Evolutionary conservation across 2,329 filamentous ascomycete genomes (phyloP), one percentile per base, ranked within the genome.

Genomic region (Alternaria sp.): DNA sequence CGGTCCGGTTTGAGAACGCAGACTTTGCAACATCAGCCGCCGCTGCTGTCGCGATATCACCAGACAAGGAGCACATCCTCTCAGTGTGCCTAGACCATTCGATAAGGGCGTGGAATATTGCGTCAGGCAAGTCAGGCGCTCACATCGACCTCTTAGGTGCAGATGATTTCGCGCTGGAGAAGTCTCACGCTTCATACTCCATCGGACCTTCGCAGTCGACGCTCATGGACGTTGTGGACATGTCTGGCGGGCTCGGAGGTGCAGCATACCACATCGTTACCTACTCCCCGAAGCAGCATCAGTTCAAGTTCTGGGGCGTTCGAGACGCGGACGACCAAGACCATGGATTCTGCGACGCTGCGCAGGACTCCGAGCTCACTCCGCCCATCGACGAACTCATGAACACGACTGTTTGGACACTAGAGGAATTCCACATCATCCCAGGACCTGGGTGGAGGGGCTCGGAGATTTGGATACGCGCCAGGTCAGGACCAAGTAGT

Each of bases 301-400:
- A 94, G 73, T 98, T 99, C 83, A 98, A 97, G 76, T 93, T 99
- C 73, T 99, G 93, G 92, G 86, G 86, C 52, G 85, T 90, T 17
- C 86, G 88, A 65, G 86, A 88, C 52, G 85, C 85, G 67, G 83
- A 90, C 68, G 63, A 80, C 67, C 65, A 79, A 64, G 82, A 80
- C 2, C 75, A 92, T 21, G 83, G 88, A 8, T 82, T 96, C 13
- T 85, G 87, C 62, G 92, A 96, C 67, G 80, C 92, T 23, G 93
- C 91, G 66, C 85, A 90, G 0, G 82, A 84, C 10, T 72, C 80
- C 7, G 81, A 84, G 11, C 81, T 95, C 31, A 83, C 89, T 26
- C 90, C 93, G 1, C 86, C 86, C 0, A 72, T 83, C 24, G 81
- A 83, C 54, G 80, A 82, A 37, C 69, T 83, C 23, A 79, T 83